Conservation (phyloP, 1,284 basidiomycete species). For the Schizophyllum amplum region DNA sequence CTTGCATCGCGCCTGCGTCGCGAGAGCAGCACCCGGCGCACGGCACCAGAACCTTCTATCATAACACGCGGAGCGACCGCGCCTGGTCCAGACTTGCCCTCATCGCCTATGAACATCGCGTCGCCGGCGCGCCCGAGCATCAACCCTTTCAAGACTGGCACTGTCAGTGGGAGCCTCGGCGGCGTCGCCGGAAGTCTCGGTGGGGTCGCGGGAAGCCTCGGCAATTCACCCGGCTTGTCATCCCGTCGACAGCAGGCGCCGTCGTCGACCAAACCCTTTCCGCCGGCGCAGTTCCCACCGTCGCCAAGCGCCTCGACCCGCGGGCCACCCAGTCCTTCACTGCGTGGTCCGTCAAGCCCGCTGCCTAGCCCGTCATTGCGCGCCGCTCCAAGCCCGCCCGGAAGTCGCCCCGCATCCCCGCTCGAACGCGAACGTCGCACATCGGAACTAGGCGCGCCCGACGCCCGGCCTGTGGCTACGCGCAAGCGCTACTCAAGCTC, state of each 20-base stretch:
- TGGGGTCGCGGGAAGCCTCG: background rate
- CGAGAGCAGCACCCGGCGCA: background rate
- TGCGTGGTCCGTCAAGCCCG: background rate
- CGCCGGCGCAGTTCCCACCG: background rate
- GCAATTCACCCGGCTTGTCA: background rate
- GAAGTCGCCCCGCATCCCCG: background rate
- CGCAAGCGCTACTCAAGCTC: conserved; percentile 60
- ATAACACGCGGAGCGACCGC: background rate
- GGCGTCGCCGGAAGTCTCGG: background rate
- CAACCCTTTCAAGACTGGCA: conserved; percentile 15
- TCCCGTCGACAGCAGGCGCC: background rate
- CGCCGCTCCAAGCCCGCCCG: background rate
- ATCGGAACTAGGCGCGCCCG: background rate
- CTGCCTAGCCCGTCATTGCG: background rate
- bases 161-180: conserved; percentile 2
- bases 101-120: background rate
- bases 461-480: conserved; percentile 13
- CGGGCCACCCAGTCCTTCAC: background rate
- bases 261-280: background rate
- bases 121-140: conserved; percentile 1
- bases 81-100: background rate
- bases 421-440: background rate
- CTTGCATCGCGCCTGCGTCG: background rate
- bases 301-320: background rate
- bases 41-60: background rate